Conservation (phyloP, 768 basidiomycete genomes). For the Dendrothele bispora region DNA sequence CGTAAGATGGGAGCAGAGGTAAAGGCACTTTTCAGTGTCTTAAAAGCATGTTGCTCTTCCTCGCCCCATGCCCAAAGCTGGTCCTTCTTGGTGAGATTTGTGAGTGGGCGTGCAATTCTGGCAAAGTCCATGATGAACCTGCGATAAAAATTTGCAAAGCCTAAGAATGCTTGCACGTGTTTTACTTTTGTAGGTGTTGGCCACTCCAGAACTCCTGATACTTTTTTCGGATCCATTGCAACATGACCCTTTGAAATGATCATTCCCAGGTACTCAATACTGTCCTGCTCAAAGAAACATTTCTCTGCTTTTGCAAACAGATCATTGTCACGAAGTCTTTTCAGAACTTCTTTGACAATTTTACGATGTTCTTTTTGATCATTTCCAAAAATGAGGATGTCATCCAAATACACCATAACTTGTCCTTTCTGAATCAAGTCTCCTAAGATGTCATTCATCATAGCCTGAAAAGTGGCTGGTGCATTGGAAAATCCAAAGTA, state of each 20-base stretch:
- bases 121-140: slow-evolving; percentile 39
- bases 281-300: slow-evolving; percentile 13
- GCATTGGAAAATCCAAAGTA: too few relatives aligned
- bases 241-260: not conserved
- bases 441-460: too few relatives aligned
- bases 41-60: slow-evolving; percentile 21
- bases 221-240: slow-evolving; percentile 41
- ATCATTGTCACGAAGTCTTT: too few relatives aligned
- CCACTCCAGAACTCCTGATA: slow-evolving; percentile 36
- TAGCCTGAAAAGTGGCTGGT: too few relatives aligned
- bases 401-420: too few relatives aligned
- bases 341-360: too few relatives aligned
- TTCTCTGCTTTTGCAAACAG: slow-evolving; percentile 27
- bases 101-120: slow-evolving; percentile 28
- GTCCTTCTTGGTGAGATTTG: too few relatives aligned
- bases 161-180: slow-evolving; percentile 40
- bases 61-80: slow-evolving; percentile 17
- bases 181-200: slow-evolving; percentile 29
- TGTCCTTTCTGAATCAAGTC: too few relatives aligned
- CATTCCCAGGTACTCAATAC: slow-evolving; percentile 19
- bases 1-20: too few relatives aligned
- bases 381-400: too few relatives aligned
- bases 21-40: slow-evolving; percentile 26
- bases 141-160: slow-evolving; percentile 46
- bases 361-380: too few relatives aligned